Conservation (phyloP, 768 basidiomycete genomes). For the Rickenella mellea region DNA sequence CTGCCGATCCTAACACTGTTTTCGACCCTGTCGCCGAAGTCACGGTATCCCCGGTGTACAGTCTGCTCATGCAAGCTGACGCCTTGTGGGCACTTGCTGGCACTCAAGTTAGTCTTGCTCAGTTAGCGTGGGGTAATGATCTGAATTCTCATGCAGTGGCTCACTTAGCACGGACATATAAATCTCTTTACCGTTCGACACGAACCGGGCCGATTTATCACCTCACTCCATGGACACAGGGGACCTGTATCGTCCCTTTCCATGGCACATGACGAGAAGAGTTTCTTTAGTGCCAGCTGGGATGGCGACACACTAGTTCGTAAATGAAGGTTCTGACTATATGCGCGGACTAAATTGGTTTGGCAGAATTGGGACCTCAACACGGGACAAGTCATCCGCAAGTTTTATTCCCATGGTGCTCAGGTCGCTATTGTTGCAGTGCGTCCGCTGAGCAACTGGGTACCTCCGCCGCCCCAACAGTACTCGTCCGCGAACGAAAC, state of each 20-base stretch:
- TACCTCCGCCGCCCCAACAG: conserved; percentile 1
- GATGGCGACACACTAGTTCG: conserved; percentile 74
- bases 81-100: conserved; percentile 90
- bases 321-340: not conserved
- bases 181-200: conserved; percentile 91
- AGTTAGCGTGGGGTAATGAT: conserved; percentile 6
- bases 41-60: conserved; percentile 69
- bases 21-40: conserved; percentile 38
- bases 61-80: conserved; percentile 85
- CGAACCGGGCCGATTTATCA: conserved; percentile 71
- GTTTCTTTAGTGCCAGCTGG: conserved; percentile 89
- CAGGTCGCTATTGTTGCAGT: conserved; percentile 79
- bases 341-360: conserved; percentile 3
- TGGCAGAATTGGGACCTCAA: conserved; percentile 96
- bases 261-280: conserved; percentile 73
- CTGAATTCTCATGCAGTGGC: conserved; percentile 8
- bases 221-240: conserved; percentile 67
- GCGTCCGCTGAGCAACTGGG: conserved; percentile 44
- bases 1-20: conserved; percentile 20
- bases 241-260: conserved; percentile 81
- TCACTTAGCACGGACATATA: conserved; percentile 70
- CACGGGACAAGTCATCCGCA: conserved; percentile 69
- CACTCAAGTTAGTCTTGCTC: conserved; percentile 52
- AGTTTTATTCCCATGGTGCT: conserved; percentile 72
- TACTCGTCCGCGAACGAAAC: not conserved